Base-by-base conservation (phyloP, 257 asterid genomes). In the Nemophila menziesii region DNA sequence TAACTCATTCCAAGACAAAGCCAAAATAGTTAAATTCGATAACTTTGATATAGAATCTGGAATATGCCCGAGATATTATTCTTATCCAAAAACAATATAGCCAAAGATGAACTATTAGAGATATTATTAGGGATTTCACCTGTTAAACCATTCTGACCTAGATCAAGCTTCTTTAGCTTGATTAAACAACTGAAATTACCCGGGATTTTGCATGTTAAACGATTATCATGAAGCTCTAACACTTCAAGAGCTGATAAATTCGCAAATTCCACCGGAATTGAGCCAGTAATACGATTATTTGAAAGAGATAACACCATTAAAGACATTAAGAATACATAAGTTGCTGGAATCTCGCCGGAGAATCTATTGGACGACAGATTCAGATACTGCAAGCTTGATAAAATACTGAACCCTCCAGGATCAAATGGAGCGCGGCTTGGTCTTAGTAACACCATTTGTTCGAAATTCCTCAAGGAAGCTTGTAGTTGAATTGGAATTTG, bases 341-440 rank as follows among this genome's bases (percentile, higher is more conserved):
- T 66, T 33, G 69, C 60, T 1, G 92, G 87, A 55, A 82, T 67
- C 57, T 56, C 59, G 40, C 82, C 87, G 5, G 79, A 52, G 60
- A 79, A 76, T 36, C 58, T 45, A 71, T 82, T 82, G 1, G 61
- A 54, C 0, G 94, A 82, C 11, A 82, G 87, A 51, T 82, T 79
- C 42, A 82, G 78, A 58, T 60, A 56, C 55, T 65, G 65, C 67
- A 82, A 61, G 56, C 85, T 43, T 4, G 87, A 74, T 58, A 79
- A 56, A 69, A 92, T 82, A 58, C 94, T 79, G 64, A 82, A 75
- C 38, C 94, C 94, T 69, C 75, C 85, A 43, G 94, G 92, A 55
- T 78, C 42, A 45, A n/a, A n/a, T n/a, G n/a, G n/a, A n/a, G n/a
- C n/a, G n/a, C n/a, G n/a, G n/a, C n/a, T n/a, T n/a, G n/a, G n/a